Evolutionary conservation across 2,329 filamentous ascomycete species (phyloP).

Genomic region (Trichoderma oligosporum): DNA sequence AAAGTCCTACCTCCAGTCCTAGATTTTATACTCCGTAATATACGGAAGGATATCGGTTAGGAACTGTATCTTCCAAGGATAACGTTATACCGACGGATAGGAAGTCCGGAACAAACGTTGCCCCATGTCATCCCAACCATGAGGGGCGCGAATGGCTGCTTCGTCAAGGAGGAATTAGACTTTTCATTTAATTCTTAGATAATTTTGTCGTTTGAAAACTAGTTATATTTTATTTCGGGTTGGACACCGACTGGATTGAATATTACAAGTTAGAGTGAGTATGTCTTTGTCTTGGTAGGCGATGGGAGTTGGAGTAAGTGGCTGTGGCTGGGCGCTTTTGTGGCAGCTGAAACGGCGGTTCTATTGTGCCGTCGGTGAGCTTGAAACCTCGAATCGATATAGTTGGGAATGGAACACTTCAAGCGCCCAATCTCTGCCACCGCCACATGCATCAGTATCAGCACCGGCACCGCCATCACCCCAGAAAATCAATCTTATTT

Average conservation of each 20-base stretch:
- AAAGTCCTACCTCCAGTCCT: slow-evolving; percentile 17
- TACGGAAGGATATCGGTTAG: too few relatives aligned
- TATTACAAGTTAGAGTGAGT: too few relatives aligned
- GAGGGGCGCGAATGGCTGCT: too few relatives aligned
- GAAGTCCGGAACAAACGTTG: slow-evolving; percentile 12
- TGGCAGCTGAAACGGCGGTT: background rate
- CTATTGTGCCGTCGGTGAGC: slow-evolving; percentile 6
- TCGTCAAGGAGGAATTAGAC: too few relatives aligned
- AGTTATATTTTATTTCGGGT: too few relatives aligned
- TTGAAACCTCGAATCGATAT: background rate
- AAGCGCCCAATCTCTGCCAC: background rate
- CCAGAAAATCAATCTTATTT: too few relatives aligned
- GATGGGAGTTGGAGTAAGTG: background rate
- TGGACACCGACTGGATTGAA: too few relatives aligned
- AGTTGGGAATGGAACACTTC: background rate
- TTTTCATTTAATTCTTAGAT: too few relatives aligned
- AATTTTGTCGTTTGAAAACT: background rate
- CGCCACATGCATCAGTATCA: background rate
- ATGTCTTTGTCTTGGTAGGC: too few relatives aligned
- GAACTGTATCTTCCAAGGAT: too few relatives aligned
- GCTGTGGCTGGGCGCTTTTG: background rate
- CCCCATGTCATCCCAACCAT: background rate
- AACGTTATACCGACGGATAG: slow-evolving; percentile 3
- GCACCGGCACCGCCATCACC: background rate
- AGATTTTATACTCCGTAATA: too few relatives aligned